Conservation (phyloP, 2,329 filamentous ascomycete genomes). For the Xylariaceae sp. region DNA sequence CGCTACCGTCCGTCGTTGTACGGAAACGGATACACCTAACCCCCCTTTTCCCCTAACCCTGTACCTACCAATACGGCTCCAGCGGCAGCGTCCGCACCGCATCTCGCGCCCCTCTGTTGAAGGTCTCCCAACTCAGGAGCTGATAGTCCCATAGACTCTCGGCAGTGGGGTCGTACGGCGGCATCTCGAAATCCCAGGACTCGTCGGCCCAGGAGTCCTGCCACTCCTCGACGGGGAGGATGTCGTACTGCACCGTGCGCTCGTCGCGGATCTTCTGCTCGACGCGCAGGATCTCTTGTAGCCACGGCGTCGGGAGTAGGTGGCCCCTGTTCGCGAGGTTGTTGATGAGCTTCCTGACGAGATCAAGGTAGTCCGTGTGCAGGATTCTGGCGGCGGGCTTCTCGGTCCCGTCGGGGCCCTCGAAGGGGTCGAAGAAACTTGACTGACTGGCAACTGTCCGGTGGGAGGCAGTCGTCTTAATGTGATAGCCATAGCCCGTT, state of each 20-base stretch:
- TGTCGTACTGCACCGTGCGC: not conserved
- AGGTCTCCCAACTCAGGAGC: not conserved
- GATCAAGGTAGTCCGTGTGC: constrained; percentile 9
- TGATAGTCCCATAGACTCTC: not conserved
- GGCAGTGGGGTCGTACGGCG: not conserved
- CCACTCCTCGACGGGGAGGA: not conserved
- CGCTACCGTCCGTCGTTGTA: too few relatives aligned
- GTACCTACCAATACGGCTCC: too few relatives aligned
- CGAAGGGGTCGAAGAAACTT: not conserved
- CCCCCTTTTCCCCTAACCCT: too few relatives aligned
- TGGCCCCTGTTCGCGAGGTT: not conserved
- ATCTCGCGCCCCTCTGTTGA: not conserved
- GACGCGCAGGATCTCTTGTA: constrained; percentile 9
- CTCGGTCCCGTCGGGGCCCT: not conserved
- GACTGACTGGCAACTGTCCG: not conserved
- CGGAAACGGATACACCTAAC: too few relatives aligned
- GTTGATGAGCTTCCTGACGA: not conserved
- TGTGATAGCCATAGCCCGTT: too few relatives aligned
- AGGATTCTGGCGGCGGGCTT: not conserved
- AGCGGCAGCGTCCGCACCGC: too few relatives aligned
- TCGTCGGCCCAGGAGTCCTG: not conserved
- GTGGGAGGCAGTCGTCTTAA: not conserved
- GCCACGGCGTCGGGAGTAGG: constrained; percentile 4
- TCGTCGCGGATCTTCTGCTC: not conserved
- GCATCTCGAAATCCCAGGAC: constrained; percentile 8